Conservation (phyloP, 192 early-diverging fungal species). For the Coemansia sp. region DNA sequence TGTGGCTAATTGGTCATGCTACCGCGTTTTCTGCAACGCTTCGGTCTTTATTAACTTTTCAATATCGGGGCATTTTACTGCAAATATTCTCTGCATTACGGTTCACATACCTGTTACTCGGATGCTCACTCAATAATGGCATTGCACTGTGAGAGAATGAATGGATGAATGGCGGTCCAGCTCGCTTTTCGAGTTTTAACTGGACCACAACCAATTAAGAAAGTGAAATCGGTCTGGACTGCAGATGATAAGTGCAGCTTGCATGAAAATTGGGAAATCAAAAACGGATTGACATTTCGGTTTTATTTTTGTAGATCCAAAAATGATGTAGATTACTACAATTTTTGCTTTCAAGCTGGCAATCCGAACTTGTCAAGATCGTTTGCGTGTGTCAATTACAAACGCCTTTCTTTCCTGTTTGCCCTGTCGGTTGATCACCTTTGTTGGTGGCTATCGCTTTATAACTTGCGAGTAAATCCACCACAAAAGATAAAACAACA, state of each 20-base stretch:
- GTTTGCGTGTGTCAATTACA: neutral
- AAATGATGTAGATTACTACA: neutral
- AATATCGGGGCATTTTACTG: neutral
- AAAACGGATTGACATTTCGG: conserved; percentile 1
- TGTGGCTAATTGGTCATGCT: neutral
- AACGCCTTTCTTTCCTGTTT: neutral
- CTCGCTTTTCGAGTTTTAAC: neutral
- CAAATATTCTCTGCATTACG: neutral
- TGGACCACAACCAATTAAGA: neutral
- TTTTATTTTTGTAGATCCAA: neutral
- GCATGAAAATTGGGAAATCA: neutral
- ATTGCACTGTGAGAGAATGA: neutral
- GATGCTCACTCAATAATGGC: neutral
- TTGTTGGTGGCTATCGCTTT: neutral
- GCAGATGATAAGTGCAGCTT: neutral
- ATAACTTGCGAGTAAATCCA: neutral
- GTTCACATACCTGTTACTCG: neutral
- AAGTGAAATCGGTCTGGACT: neutral
- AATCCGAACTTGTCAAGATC: conserved; percentile 24
- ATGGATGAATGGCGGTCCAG: neutral
- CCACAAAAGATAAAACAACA: neutral
- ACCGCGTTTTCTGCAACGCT: conserved; percentile 6
- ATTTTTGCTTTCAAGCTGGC: conserved; percentile 1
- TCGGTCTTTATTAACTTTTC: neutral
- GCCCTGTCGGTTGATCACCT: conserved; percentile 1